Evolutionary conservation across 371 early-diverging fungal species (phyloP).

Genomic region (Mortierella sp.): DNA sequence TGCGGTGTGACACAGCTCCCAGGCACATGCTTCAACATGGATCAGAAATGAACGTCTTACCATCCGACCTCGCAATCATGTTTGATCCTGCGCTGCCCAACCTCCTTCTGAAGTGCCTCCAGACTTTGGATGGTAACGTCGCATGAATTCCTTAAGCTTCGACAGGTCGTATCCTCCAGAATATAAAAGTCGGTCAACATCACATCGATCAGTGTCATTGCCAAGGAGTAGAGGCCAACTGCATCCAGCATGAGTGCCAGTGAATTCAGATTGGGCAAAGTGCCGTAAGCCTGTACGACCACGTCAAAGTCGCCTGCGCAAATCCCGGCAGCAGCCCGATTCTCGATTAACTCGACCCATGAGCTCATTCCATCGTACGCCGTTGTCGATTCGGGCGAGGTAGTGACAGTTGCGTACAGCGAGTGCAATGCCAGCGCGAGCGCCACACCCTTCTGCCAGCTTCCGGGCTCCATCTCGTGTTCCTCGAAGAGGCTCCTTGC

Average conservation of each 20-base stretch:
- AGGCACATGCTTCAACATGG: background rate
- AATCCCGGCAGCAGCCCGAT: background rate
- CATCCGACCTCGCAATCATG: background rate
- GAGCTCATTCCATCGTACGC: background rate
- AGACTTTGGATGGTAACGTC: slow-evolving; percentile 22
- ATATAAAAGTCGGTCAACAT: slow-evolving; percentile 31
- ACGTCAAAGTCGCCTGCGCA: slow-evolving; percentile 28
- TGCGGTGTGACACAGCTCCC: background rate
- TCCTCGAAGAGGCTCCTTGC: slow-evolving; percentile 13
- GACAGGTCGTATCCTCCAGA: slow-evolving; percentile 11
- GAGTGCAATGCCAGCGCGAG: slow-evolving; percentile 37
- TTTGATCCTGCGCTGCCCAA: slow-evolving; percentile 11
- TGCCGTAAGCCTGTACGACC: slow-evolving; percentile 26
- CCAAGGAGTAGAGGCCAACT: slow-evolving; percentile 30
- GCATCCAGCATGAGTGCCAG: slow-evolving; percentile 41
- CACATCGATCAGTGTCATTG: slow-evolving; percentile 33
- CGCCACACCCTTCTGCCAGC: slow-evolving; percentile 1
- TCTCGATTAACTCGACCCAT: background rate
- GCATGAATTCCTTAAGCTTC: slow-evolving; percentile 16
- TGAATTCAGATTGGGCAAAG: slow-evolving; percentile 30
- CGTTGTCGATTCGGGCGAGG: background rate
- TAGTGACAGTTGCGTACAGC: slow-evolving; percentile 27
- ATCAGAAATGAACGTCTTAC: slow-evolving; percentile 11
- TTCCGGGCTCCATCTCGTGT: background rate
- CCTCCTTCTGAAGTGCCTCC: slow-evolving; percentile 20